Conservation (phyloP, 2,329 filamentous ascomycete genomes). For the Leptodontidium sp. region DNA sequence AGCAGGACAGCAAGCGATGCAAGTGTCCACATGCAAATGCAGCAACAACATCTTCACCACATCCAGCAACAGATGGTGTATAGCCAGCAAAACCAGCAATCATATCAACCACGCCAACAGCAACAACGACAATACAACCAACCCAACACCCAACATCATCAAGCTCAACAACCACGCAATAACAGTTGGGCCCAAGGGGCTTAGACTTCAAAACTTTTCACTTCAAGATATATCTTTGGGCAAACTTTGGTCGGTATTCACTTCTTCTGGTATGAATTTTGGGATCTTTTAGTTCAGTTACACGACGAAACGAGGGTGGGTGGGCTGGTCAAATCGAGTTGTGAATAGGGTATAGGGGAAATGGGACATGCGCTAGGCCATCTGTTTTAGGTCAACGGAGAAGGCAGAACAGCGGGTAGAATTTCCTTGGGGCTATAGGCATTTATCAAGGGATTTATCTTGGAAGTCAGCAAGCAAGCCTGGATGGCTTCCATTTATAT, state of each 20-base stretch:
- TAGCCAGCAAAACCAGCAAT: constrained; percentile 28
- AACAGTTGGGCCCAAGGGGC: constrained; percentile 21
- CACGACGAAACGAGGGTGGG: constrained; percentile 1
- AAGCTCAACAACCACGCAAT: constrained; percentile 17
- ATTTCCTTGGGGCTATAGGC: not conserved
- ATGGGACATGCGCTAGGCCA: not conserved
- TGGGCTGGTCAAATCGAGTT: not conserved
- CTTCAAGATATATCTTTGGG: not conserved
- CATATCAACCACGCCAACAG: constrained; percentile 28
- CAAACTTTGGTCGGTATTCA: not conserved
- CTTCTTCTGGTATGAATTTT: constrained; percentile 23
- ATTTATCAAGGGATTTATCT: not conserved
- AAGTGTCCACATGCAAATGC: constrained; percentile 26
- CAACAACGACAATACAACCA: constrained; percentile 2
- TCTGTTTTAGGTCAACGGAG: not conserved
- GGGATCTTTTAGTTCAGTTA: constrained; percentile 4
- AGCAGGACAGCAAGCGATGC: constrained; percentile 34
- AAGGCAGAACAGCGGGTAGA: not conserved
- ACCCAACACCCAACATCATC: not conserved
- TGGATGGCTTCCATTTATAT: not conserved
- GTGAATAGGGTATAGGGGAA: not conserved
- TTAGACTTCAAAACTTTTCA: constrained; percentile 1
- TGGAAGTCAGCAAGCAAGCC: not conserved
- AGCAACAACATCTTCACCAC: constrained; percentile 31
- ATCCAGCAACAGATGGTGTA: constrained; percentile 30